phyloP scores from a whole-genome alignment of 257 asterid species.

The Paraleonurus japonicus region DNA sequence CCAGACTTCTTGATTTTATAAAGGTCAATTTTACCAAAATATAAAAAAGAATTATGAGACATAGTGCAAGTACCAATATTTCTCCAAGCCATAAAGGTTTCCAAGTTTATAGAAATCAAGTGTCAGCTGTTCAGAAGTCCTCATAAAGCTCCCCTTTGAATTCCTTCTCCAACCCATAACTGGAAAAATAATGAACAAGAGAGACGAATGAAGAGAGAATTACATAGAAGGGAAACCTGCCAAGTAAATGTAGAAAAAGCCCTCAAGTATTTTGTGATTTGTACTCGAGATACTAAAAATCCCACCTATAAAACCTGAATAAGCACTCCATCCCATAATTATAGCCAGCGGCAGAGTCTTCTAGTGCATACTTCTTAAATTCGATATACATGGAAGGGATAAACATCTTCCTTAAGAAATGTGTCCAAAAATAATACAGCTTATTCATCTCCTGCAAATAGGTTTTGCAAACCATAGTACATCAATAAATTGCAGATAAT shows the following conservation, averaged over 20 bases:
- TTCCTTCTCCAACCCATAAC: slow-evolving; percentile 88
- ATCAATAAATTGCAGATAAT: slow-evolving; percentile 21
- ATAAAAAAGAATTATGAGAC: neutral
- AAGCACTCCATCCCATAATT: slow-evolving; percentile 81
- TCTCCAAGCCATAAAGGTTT: slow-evolving; percentile 83
- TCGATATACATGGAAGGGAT: slow-evolving; percentile 72
- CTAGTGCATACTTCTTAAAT: slow-evolving; percentile 68
- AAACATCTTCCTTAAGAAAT: slow-evolving; percentile 69
- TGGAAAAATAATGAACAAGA: slow-evolving; percentile 28
- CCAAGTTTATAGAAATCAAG: slow-evolving; percentile 64
- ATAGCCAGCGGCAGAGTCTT: slow-evolving; percentile 82
- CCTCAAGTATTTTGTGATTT: neutral
- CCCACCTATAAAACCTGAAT: slow-evolving; percentile 84
- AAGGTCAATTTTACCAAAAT: neutral
- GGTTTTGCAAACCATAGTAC: neutral
- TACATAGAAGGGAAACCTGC: neutral
- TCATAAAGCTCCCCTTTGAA: slow-evolving; percentile 62
- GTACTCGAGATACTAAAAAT: slow-evolving; percentile 11
- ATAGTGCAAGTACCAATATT: slow-evolving; percentile 57
- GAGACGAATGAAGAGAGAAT: neutral
- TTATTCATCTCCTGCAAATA: slow-evolving; percentile 92
- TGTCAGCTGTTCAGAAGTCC: slow-evolving; percentile 69
- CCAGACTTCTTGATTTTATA: neutral
- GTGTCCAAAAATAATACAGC: slow-evolving; percentile 82
- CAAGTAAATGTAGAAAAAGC: slow-evolving; percentile 2